phyloP scores from a whole-genome alignment of 495 filamentous ascomycete species.

The Hypoxylon intermedium region DNA sequence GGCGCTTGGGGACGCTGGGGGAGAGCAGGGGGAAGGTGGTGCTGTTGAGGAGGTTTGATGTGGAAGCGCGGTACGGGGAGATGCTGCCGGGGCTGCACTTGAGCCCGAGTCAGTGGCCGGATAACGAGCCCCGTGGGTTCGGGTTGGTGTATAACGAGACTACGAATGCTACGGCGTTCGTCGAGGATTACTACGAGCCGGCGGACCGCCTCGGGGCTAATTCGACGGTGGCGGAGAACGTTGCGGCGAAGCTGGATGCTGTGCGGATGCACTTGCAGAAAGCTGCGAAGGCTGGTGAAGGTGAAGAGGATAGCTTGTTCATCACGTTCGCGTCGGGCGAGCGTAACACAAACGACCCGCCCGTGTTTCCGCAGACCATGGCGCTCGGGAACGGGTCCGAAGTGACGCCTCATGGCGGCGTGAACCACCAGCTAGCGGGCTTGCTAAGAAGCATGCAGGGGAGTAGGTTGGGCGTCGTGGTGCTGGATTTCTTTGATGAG shows the following conservation, averaged over 20 bases:
- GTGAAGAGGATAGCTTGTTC: conserved; percentile 47
- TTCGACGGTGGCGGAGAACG: conserved; percentile 56
- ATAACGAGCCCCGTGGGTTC: conserved; percentile 72
- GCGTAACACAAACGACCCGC: conserved; percentile 50
- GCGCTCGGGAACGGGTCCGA: conserved; percentile 54
- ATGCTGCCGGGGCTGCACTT: conserved; percentile 71
- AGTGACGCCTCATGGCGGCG: conserved; percentile 48
- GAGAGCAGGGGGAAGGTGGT: conserved; percentile 79
- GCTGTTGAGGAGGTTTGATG: conserved; percentile 74
- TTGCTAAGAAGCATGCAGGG: conserved; percentile 75
- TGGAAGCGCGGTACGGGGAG: conserved; percentile 61
- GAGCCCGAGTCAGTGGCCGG: conserved; percentile 74
- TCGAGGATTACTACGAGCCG: conserved; percentile 92
- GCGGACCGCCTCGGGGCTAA: conserved; percentile 52
- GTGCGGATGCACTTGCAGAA: conserved; percentile 71
- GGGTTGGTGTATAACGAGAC: conserved; percentile 49
- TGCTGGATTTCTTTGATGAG: conserved; percentile 61
- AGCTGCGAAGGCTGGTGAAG: conserved; percentile 49
- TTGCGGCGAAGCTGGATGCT: conserved; percentile 73
- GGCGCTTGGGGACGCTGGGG: conserved; percentile 69
- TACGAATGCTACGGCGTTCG: conserved; percentile 69
- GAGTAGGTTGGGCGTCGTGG: conserved; percentile 73
- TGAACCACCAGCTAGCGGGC: conserved; percentile 74
- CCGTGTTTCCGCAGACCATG: conserved; percentile 56
- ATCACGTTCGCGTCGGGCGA: conserved; percentile 59